Conservation (phyloP, 2,329 filamentous ascomycete species). For the Aureobasidium sp. region DNA sequence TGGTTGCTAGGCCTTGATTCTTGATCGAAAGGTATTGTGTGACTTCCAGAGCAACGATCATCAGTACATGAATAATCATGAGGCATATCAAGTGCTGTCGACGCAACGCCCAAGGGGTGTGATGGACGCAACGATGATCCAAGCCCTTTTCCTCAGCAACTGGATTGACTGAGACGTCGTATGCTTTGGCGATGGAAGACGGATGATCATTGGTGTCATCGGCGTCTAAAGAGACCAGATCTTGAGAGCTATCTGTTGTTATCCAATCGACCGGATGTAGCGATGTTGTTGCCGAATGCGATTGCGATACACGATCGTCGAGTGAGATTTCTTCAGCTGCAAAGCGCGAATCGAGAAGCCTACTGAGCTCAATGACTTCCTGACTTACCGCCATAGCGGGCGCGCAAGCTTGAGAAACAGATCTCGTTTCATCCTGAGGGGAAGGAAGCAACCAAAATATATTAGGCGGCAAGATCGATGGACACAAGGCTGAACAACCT, state of each 20-base stretch:
- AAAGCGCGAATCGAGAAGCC: background rate
- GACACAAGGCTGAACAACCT: background rate
- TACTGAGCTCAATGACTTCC: background rate
- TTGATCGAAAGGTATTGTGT: background rate
- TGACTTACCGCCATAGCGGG: background rate
- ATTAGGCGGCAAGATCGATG: background rate
- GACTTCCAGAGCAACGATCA: background rate
- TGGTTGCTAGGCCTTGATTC: background rate
- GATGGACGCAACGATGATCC: background rate
- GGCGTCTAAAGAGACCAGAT: background rate
- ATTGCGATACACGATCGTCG: background rate
- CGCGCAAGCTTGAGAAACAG: background rate
- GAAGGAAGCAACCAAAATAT: background rate
- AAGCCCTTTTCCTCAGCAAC: background rate
- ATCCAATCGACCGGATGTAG: background rate
- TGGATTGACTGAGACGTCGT: background rate
- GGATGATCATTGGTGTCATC: background rate
- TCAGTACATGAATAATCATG: background rate
- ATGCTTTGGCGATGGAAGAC: background rate
- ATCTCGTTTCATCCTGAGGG: background rate
- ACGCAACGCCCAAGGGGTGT: background rate
- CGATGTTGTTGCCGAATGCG: background rate
- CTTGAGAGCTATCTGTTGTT: background rate
- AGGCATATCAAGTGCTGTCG: background rate
- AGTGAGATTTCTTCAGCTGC: background rate